Percentiles rank a stretch among this genome's conserved stretches.
These are phyloP conservation scores for Neonectria coccinea DNA, from an alignment of 2,329 filamentous ascomycete species.

Conservation along the genomic window DNA sequence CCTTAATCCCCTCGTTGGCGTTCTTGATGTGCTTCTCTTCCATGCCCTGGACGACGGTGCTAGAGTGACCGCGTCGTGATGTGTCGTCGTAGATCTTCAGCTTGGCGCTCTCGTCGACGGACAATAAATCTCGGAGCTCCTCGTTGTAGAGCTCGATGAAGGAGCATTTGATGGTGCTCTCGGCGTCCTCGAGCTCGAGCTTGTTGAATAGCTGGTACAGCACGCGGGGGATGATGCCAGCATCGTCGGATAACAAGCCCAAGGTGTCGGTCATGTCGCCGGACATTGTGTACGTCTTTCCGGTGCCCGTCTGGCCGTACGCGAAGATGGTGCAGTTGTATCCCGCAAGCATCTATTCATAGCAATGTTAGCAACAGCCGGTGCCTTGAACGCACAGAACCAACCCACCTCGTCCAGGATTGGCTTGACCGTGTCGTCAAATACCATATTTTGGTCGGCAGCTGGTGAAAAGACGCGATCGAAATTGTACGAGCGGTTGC, in stretches of 20 bases:
- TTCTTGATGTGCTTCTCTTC: slow-evolving; percentile 93
- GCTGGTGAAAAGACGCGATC: slow-evolving; percentile 97
- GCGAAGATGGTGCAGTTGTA: slow-evolving; percentile 99
- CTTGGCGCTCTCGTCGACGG: slow-evolving; percentile 83
- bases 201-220: slow-evolving; percentile 88
- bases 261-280: slow-evolving; percentile 92
- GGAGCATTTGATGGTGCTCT: slow-evolving; percentile 95
- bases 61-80: slow-evolving; percentile 83
- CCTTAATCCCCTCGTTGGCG: slow-evolving; percentile 85
- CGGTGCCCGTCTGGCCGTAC: slow-evolving; percentile 97
- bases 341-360: slow-evolving; percentile 82
- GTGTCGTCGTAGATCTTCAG: slow-evolving; percentile 96
- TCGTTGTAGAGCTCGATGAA: slow-evolving; percentile 99
- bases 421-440: slow-evolving; percentile 93
- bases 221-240: slow-evolving; percentile 94
- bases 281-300: slow-evolving; percentile 99
- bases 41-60: slow-evolving; percentile 95
- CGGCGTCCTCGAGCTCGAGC: slow-evolving; percentile 80
- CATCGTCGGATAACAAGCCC: slow-evolving; percentile 88
- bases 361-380: slow-evolving; percentile 15
- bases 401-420: slow-evolving; percentile 86
- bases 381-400: not conserved
- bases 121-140: slow-evolving; percentile 89
- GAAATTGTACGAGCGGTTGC: slow-evolving; percentile 96
- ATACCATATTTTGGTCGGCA: slow-evolving; percentile 92